Conservation (phyloP, 2,329 filamentous ascomycete genomes). For the Trichoderma sp. region DNA sequence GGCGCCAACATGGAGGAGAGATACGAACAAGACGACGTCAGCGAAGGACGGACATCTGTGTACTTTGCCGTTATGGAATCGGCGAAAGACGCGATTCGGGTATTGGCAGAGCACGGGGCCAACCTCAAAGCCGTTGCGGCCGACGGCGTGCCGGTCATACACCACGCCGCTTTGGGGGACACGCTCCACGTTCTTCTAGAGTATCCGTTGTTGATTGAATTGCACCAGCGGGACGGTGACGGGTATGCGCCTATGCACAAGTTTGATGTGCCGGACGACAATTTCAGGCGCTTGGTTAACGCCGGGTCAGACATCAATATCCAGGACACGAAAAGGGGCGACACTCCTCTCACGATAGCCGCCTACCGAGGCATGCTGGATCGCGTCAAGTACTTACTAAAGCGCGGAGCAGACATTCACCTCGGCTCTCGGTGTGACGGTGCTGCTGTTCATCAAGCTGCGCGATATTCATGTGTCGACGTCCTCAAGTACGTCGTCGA, state of each 20-base stretch:
- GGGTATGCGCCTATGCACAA: conserved; percentile 18
- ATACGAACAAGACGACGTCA: conserved; percentile 20
- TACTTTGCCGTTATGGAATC: conserved; percentile 7
- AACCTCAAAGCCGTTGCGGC: conserved; percentile 9
- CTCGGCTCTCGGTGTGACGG: conserved; percentile 24
- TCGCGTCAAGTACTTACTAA: conserved; percentile 23
- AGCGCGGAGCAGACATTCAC: conserved; percentile 25
- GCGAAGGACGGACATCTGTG: conserved; percentile 25
- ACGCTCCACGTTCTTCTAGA: conserved; percentile 17
- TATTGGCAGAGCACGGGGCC: conserved; percentile 26
- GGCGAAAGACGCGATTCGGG: background rate
- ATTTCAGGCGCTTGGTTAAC: conserved; percentile 26
- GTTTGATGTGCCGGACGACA: background rate
- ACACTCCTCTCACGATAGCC: conserved; percentile 21
- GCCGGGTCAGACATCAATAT: conserved; percentile 20
- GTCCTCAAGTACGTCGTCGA: conserved; percentile 21
- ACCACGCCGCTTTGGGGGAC: conserved; percentile 7
- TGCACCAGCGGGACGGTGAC: conserved; percentile 11
- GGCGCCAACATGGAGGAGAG: conserved; percentile 15
- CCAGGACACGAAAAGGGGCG: background rate
- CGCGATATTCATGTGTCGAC: background rate
- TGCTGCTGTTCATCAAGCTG: conserved; percentile 22
- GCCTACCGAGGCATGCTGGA: conserved; percentile 16
- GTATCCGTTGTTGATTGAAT: conserved; percentile 25
- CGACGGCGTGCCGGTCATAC: conserved; percentile 13